Evolutionary conservation across 257 asterid genomes (phyloP), one percentile per base, ranked within the genome.

Genomic region (Solanum virginianum): DNA sequence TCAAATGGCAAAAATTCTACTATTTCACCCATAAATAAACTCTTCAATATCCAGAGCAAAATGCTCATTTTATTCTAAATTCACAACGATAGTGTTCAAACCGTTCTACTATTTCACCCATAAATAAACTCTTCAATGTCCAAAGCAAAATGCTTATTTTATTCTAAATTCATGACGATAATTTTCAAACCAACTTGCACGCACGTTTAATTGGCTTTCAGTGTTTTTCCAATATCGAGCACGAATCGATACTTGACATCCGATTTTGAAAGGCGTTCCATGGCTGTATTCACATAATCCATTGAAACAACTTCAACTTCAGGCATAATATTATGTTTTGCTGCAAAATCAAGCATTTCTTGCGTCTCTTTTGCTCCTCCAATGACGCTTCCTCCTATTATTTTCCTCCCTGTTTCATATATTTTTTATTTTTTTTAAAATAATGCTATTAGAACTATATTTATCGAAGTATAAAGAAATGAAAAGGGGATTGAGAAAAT

Each of bases 321-420:
- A 1, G 84, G 84, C 7, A 43, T 81, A 6, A 81, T 43, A 71
- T 85, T 86, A 55, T 89, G 87, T 47, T 89, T 83, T 7, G 89
- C 89, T 6, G 91, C 90, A 49, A 89, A 87, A 49, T 89, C 90
- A 22, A 87, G 85, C 91, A 87, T 89, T 20, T 87, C 7, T 36
- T 36, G 41, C 5, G 41, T 36, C 41, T 36, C 41, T 36, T 36
- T 36, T 36, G 41, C 41, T 47, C 92, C 92, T 86, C 90, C 92
- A 4, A 60, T 88, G 15, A 83, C 82, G 54, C 89, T 89, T 22
- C 90, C 92, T 4, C 82, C 80, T 18, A 89, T 62, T 8, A 75
- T 66, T 77, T 81, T 89, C 86, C 91, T 85, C 22, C 88, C 91
- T 89, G 11, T 43, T 43, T 43, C 9, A 8, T 43, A 43, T 43